Base-by-base conservation (phyloP, 306 rosid species). In the Gastrolobium villosum region DNA sequence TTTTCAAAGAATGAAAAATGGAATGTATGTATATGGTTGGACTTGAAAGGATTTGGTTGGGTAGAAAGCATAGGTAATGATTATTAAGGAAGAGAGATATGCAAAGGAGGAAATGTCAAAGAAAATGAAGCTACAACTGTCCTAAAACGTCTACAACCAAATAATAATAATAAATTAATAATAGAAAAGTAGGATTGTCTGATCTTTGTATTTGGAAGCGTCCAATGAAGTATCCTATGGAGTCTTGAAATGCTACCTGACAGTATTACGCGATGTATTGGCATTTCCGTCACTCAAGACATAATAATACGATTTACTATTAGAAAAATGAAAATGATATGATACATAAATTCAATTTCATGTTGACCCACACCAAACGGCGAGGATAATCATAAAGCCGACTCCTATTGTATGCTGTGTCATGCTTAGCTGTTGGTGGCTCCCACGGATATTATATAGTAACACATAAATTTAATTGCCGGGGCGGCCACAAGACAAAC, bases 371-470 rank as follows among this genome's bases (percentile, higher is more conserved):
- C 77, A 7, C 9, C 32, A 20, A 1, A 68, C 39, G 75, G 44
- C 37, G 45, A 67, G 43, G 68, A 26, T 40, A 14, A 28, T 10
- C n/a, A 28, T 2, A 76, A 68, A 70, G 82, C 79, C 50, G 36
- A 74, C 66, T 75, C 78, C 70, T 56, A 70, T 68, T 70, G 74
- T 79, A 84, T 5, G 66, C 44, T 57, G 72, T 4, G 68, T 73
- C 78, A 50, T 35, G 34, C 62, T 68, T 48, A 36, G 82, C 75
- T 71, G 79, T 44, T 35, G 41, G 82, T 77, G 82, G 86, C 50
- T 82, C 86, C 79, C 86, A 82, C 82, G 66, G 9, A 46, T 8
- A 72, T 28, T 8, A 70, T 57, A 65, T 43, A 4, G 8, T 34
- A 60, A 44, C 65, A 56, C 13, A 41, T 31, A 44, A 70, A 11